These are phyloP conservation scores for Tephrocybe sp. DNA, from an alignment of 768 basidiomycete genomes.

Conservation along the genomic window DNA sequence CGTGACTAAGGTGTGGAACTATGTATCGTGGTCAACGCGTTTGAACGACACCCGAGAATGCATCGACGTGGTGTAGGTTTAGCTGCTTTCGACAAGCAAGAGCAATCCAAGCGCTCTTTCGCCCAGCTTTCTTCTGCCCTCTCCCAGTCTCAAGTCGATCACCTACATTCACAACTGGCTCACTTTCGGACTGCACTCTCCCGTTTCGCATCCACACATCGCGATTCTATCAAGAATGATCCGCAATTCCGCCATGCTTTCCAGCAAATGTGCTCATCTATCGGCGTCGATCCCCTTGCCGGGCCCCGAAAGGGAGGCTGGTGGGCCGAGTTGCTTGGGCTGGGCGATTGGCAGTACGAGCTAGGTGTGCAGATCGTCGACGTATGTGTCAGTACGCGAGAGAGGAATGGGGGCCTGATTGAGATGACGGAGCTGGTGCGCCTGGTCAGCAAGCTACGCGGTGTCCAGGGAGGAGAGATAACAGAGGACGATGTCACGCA, in stretches of 20 bases:
- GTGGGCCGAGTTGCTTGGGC: slow-evolving; percentile 87
- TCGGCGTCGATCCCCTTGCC: slow-evolving; percentile 93
- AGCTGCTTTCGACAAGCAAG: slow-evolving; percentile 88
- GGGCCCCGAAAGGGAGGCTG: slow-evolving; percentile 84
- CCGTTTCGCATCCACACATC: slow-evolving; percentile 81
- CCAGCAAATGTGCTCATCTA: slow-evolving; percentile 92
- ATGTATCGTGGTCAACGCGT: no score
- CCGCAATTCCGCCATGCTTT: slow-evolving; percentile 90
- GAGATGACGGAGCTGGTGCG: slow-evolving; percentile 83
- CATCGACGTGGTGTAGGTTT: slow-evolving; percentile 81
- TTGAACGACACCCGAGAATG: slow-evolving; percentile 52
- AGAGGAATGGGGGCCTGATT: slow-evolving; percentile 90
- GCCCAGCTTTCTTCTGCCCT: slow-evolving; percentile 78
- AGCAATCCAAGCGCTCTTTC: slow-evolving; percentile 78
- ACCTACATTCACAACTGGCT: slow-evolving; percentile 78
- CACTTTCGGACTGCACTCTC: slow-evolving; percentile 82
- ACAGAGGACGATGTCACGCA: slow-evolving; percentile 84
- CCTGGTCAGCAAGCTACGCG: slow-evolving; percentile 75
- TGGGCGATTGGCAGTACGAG: slow-evolving; percentile 96
- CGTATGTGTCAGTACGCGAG: slow-evolving; percentile 84
- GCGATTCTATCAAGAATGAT: slow-evolving; percentile 79
- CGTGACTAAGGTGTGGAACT: no score
- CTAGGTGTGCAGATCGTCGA: slow-evolving; percentile 95
- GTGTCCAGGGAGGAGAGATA: slow-evolving; percentile 64
- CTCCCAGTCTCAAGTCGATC: slow-evolving; percentile 72